Evolutionary conservation across 2,329 filamentous ascomycete species (phyloP).

Genomic region (Pseudocercospora fuligena): DNA sequence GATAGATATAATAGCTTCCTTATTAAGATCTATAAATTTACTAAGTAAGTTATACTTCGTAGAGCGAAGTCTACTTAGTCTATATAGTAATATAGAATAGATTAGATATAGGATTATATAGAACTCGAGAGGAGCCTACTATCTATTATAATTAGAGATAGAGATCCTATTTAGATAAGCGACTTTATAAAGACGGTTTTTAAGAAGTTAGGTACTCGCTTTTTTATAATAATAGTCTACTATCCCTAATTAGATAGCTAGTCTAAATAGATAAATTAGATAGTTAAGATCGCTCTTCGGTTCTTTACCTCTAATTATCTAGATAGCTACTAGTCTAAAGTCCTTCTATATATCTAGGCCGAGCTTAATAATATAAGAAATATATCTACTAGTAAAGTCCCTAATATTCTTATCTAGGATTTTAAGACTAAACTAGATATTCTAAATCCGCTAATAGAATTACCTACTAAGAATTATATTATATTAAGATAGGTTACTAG

Average conservation of each 20-base stretch:
- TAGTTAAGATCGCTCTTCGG: neutral
- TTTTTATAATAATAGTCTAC: neutral
- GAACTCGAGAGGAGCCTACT: neutral
- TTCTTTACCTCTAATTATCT: neutral
- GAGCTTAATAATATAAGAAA: neutral
- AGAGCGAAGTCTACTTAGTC: neutral
- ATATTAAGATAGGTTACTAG: neutral
- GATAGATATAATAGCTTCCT: neutral
- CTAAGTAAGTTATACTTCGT: neutral
- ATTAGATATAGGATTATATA: neutral
- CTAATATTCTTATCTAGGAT: neutral
- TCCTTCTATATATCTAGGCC: neutral
- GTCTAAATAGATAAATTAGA: neutral
- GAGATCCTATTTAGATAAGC: neutral
- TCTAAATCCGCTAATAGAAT: neutral
- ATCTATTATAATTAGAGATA: neutral
- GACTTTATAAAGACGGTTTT: neutral
- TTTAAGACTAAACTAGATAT: slow-evolving; percentile 3
- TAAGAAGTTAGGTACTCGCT: neutral
- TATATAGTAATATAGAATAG: neutral
- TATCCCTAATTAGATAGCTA: neutral
- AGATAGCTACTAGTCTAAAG: neutral
- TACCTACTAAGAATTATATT: neutral
- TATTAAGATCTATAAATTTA: neutral
- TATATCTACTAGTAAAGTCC: neutral